Evolutionary conservation across 441 rosid species (phyloP), one percentile per base, ranked within the genome.

Genomic region (Sinapis alba): DNA sequence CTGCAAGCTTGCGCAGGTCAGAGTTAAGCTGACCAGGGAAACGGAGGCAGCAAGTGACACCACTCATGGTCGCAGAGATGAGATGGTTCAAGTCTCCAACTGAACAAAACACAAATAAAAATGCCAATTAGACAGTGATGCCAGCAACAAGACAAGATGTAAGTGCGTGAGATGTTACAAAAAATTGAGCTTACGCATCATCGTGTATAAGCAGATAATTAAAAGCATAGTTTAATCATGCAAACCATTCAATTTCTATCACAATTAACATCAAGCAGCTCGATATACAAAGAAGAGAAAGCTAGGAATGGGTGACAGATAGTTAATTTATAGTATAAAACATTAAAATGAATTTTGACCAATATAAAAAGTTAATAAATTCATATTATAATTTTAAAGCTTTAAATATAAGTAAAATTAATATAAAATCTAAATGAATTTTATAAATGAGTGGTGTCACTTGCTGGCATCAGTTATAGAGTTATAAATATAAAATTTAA

Each of bases 1-100:
- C 93, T 0, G 89, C 87, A 0, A 89, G 88, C 80, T 87, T 89
- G 53, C 93, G 82, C 23, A 87, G 79, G 75, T 87, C 91, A 36
- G 89, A 89, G 81, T 89, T 89, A 9, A 86, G 83, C 84, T 86
- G 88, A 26, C 93, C 90, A 0, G 88, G 89, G 74, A 89, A 89
- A 50, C 93, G 84, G 75, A 87, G 79, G 61, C 91, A 87, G 68
- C 89, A 89, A 41, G 93, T 87, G 7, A 87, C 87, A 38, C 87
- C 87, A 47, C 87, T 84, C 88, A 89, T 86, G 58, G 92, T 86
- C n/a, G 87, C 87, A 23, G 91, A 86, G 50, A 86, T 89, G 79
- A 89, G 82, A 72, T 83, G 90, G 68, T 84, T 89, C 85, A 86
- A 78, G 62, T 85, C 90, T 27, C 87, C 90, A 84, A 89, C 93